Evolutionary conservation across 106 monocot species (phyloP), one percentile per base, ranked within the genome.

Genomic region (Platanthera zijinensis): DNA sequence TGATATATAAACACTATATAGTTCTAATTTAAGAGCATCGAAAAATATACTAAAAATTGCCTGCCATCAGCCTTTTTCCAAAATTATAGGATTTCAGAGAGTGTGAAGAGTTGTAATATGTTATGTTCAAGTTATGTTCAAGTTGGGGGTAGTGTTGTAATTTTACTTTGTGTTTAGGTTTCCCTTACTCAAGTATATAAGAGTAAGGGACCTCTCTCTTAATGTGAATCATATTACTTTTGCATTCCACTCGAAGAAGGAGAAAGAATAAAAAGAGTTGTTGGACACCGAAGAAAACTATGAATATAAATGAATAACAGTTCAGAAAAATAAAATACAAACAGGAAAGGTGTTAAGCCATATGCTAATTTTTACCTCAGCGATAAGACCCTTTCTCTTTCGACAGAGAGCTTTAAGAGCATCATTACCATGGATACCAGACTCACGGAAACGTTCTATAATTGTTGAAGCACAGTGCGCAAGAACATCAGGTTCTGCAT

Each of bases 401-500:
- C 83, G 85, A 78, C 94, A 94, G 10, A 94, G 89, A 50, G 89
- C 72, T 83, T 80, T 88, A 73, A 94, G 88, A 69, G 94, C 94
- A 74, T 39, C 53, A 18, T 57, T 68, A 30, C 77, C 81, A 17
- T 79, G 74, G 45, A 64, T 77, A 47, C 82, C 86, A 54, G 80
- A 76, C 69, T 82, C 85, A 80, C 74, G 83, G 22, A 94, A 79
- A 63, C 82, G 88, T 59, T 94, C 62, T 72, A 94, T 87, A 66
- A 94, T 86, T 74, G 81, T 69, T 72, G 82, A 78, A 59, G 86
- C 81, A 83, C 86, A 91, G 77, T 82, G 76, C 48, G 83, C 88
- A 85, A 94, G 88, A 78, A 83, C 56, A 83, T 94, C 94, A 56
- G 90, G 86, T 22, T 94, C 94, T 50, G 88, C 89, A 83, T 94